phyloP scores from a whole-genome alignment of 2,329 filamentous ascomycete species.

The Alternaria postmessia region DNA sequence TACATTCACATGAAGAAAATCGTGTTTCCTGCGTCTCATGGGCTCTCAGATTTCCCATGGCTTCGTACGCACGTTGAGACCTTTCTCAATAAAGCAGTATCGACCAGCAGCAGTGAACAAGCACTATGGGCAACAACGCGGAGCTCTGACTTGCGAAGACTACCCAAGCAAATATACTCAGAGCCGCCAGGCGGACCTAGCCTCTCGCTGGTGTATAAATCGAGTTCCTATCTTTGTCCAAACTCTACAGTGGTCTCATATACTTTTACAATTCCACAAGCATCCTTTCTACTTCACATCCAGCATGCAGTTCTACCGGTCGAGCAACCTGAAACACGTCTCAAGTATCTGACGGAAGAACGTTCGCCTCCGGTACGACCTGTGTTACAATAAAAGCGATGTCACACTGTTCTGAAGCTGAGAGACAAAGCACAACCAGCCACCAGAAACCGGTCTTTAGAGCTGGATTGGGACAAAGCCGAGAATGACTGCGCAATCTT shows the following conservation, averaged over 20 bases:
- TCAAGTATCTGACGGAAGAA: background rate
- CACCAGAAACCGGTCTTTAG: background rate
- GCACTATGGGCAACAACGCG: background rate
- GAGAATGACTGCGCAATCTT: background rate
- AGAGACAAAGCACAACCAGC: conserved; percentile 1
- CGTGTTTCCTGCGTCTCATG: background rate
- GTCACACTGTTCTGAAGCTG: background rate
- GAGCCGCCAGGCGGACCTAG: background rate
- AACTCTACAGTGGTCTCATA: background rate
- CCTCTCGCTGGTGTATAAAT: too few relatives aligned
- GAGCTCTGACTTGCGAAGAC: background rate
- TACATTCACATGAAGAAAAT: background rate
- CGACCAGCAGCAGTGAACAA: background rate
- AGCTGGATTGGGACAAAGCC: background rate
- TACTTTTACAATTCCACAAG: conserved; percentile 13
- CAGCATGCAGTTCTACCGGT: background rate
- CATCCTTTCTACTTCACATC: background rate
- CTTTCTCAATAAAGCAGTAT: background rate
- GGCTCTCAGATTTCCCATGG: too few relatives aligned
- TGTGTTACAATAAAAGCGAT: conserved; percentile 25
- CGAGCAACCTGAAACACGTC: background rate
- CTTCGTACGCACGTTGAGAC: too few relatives aligned
- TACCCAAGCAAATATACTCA: background rate
- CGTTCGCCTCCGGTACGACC: background rate
- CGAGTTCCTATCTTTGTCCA: background rate